Evolutionary conservation across 1,139 yeast genomes (phyloP).

Genomic region (Pichia sp.): DNA sequence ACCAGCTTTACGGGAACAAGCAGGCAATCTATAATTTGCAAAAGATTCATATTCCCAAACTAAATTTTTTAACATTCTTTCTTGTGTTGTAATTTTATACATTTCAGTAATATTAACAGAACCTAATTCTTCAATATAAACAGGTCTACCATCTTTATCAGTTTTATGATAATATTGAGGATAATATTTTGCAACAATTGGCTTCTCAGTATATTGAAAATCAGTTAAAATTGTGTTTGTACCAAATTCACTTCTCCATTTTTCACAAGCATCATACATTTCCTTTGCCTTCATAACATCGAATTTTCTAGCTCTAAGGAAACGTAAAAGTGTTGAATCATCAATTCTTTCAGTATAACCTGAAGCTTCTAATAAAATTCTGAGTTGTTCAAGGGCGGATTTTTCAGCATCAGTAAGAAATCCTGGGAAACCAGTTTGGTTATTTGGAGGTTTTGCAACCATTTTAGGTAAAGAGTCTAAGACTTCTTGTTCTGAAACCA

Average conservation of each 20-base stretch:
- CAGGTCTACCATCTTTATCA: conserved; percentile 94
- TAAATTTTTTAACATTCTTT: conserved; percentile 89
- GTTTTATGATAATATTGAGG: conserved; percentile 98
- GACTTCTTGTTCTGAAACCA: conserved; percentile 22
- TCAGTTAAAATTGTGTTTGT: conserved; percentile 79
- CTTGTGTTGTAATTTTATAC: conserved; percentile 91
- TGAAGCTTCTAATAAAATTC: conserved; percentile 48
- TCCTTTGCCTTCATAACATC: conserved; percentile 70
- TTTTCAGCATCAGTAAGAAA: conserved; percentile 66
- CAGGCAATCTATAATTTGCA: conserved; percentile 78
- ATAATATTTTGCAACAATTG: conserved; percentile 78
- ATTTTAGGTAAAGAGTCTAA: conserved; percentile 32
- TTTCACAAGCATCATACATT: conserved; percentile 84
- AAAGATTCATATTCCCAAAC: conserved; percentile 98
- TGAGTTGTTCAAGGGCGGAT: conserved; percentile 50
- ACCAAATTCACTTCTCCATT: conserved; percentile 85
- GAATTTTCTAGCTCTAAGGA: conserved; percentile 92
- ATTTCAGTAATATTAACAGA: conserved; percentile 81
- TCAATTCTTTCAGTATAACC: conserved; percentile 76
- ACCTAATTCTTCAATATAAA: conserved; percentile 90
- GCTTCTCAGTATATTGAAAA: conserved; percentile 86
- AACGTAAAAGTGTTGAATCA: conserved; percentile 78
- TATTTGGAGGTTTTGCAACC: conserved; percentile 52
- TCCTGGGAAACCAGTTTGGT: conserved; percentile 75
- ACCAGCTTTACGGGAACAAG: conserved; percentile 81